A percentile compares a stretch with the other conserved stretches of the same genome.
These are phyloP conservation scores for Leishmania tropica DNA, from an alignment of 208 protist species.

Conservation along the genomic window DNA sequence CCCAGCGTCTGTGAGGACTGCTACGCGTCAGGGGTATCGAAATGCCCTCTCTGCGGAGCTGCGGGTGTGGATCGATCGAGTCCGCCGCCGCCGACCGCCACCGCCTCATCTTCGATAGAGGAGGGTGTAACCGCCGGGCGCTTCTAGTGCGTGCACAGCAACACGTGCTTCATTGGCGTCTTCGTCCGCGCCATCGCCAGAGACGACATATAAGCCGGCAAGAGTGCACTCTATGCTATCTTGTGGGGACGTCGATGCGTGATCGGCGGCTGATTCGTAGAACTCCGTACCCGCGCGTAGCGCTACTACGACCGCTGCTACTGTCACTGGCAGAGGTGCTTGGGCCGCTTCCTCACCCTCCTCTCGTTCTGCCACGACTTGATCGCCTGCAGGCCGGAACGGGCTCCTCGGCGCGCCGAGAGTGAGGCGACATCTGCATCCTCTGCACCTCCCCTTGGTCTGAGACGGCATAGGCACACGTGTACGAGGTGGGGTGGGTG, in stretches of 20 bases:
- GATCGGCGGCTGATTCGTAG: background rate
- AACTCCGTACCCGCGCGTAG: background rate
- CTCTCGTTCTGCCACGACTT: background rate
- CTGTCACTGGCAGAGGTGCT: background rate
- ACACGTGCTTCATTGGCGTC: background rate
- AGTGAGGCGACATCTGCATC: background rate
- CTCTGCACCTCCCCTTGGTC: background rate
- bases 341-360: background rate
- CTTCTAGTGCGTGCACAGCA: background rate
- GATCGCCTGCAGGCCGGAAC: background rate
- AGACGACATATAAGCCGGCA: background rate
- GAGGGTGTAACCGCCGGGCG: background rate
- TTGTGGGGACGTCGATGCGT: background rate
- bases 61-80: background rate
- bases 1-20: constrained; percentile 37
- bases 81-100: too few relatives aligned
- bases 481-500: background rate
- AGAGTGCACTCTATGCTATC: background rate
- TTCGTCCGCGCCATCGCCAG: background rate
- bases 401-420: background rate
- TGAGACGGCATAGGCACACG: background rate
- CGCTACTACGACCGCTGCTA: background rate
- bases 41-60: constrained; percentile 68
- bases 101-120: constrained; percentile 1
- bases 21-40: constrained; percentile 26